Conservation (phyloP, 345 rosid genomes). For the Bruguiera sexangula region DNA sequence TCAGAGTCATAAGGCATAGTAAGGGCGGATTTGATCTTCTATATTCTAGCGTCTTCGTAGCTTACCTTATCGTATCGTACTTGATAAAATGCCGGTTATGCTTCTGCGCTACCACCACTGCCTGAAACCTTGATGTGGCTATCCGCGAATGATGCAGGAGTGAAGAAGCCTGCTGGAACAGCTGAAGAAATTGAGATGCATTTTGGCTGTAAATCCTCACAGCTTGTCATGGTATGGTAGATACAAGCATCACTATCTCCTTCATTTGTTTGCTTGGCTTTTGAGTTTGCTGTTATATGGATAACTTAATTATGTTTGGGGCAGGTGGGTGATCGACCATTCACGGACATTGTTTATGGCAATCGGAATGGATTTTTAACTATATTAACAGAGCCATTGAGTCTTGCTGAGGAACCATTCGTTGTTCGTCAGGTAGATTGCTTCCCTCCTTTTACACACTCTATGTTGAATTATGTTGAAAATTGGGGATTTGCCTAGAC, state of each 20-base stretch:
- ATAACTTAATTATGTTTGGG: conserved; percentile 15
- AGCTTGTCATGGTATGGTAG: conserved; percentile 70
- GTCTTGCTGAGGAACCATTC: conserved; percentile 79
- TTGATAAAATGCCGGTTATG: not conserved
- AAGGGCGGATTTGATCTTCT: conserved; percentile 21
- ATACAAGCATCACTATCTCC: not conserved
- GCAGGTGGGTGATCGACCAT: conserved; percentile 97
- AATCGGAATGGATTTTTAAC: conserved; percentile 85
- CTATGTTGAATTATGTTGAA: not conserved
- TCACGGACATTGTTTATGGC: conserved; percentile 86
- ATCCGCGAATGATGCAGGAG: conserved; percentile 35
- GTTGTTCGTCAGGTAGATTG: conserved; percentile 85
- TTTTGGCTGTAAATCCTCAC: conserved; percentile 79
- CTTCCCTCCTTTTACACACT: conserved; percentile 6
- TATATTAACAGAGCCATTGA: conserved; percentile 69
- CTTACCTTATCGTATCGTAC: no score
- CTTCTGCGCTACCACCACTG: not conserved
- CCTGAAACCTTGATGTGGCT: conserved; percentile 12
- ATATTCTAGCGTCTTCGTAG: no score
- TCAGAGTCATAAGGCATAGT: conserved; percentile 90
- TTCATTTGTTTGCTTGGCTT: conserved; percentile 2
- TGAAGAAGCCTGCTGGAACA: conserved; percentile 92
- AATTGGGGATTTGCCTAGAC: no score
- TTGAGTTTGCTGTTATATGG: conserved; percentile 10
- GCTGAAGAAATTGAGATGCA: conserved; percentile 93